Conservation (phyloP, 2,329 filamentous ascomycete genomes). For the Aphanocladium album region DNA sequence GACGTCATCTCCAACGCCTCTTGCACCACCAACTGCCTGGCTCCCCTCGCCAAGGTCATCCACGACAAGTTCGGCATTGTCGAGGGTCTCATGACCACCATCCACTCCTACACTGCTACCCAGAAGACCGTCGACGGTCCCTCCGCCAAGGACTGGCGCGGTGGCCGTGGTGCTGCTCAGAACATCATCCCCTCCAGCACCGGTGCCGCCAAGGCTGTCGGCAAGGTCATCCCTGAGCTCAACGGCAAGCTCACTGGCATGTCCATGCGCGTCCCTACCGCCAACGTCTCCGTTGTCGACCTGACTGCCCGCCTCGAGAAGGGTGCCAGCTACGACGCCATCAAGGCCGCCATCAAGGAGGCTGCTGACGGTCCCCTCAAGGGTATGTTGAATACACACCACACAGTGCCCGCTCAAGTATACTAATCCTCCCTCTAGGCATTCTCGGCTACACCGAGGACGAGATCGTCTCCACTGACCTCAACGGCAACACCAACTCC, state of each 20-base stretch:
- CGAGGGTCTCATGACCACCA: conserved; percentile 99
- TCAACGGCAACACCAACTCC: conserved; percentile 88
- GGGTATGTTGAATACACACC: conserved; percentile 52
- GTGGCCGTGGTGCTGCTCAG: conserved; percentile 96
- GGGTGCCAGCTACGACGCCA: conserved; percentile 78
- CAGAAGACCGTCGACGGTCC: conserved; percentile 99
- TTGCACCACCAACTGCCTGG: conserved; percentile 99
- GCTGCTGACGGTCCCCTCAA: conserved; percentile 79
- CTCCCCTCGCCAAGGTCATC: conserved; percentile 98
- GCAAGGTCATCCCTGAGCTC: conserved; percentile 96
- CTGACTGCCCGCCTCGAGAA: conserved; percentile 93
- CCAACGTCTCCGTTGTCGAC: conserved; percentile 99
- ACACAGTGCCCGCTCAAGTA: neutral
- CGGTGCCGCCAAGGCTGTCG: conserved; percentile 99
- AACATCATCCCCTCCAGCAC: conserved; percentile 99
- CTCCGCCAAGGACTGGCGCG: conserved; percentile 98
- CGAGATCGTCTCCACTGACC: conserved; percentile 87
- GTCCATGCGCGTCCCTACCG: conserved; percentile 97
- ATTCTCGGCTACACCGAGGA: conserved; percentile 96
- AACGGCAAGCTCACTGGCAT: conserved; percentile 99
- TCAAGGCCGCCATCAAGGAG: conserved; percentile 88
- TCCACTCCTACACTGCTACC: conserved; percentile 99
- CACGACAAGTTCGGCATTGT: conserved; percentile 97
- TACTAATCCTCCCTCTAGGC: conserved; percentile 45
- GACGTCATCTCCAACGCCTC: conserved; percentile 98